Conservation (phyloP, 495 filamentous ascomycete genomes). For the Talaromyces wortmannii region DNA sequence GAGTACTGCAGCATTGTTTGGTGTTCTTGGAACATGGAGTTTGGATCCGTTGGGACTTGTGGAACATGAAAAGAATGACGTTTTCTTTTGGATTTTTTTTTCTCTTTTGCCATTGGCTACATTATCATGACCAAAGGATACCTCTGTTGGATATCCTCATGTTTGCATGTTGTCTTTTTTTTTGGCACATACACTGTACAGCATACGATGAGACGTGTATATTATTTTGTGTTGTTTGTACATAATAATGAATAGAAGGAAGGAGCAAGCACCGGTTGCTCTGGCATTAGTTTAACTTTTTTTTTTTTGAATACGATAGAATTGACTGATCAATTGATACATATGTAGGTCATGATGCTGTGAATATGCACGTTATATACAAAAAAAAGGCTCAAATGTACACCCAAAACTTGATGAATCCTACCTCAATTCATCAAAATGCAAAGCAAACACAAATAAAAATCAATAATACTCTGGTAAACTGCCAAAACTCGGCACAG, state of each 20-base stretch:
- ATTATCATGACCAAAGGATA: not conserved
- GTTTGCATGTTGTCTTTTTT: too few relatives aligned
- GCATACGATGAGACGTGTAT: conserved; percentile 4
- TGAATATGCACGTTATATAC: too few relatives aligned
- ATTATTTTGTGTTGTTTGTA: conserved; percentile 1
- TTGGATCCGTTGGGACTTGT: too few relatives aligned
- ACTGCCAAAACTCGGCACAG: conserved; percentile 62
- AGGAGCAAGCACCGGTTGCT: not conserved
- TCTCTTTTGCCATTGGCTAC: not conserved
- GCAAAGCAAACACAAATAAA: not conserved
- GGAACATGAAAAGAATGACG: too few relatives aligned
- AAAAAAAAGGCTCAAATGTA: too few relatives aligned
- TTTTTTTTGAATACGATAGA: too few relatives aligned
- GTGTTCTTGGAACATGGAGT: too few relatives aligned
- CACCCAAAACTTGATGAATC: too few relatives aligned
- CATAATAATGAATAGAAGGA: conserved; percentile 1
- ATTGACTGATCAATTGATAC: not conserved
- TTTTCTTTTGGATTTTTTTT: not conserved
- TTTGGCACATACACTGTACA: conserved; percentile 4
- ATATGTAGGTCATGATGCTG: too few relatives aligned
- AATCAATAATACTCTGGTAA: conserved; percentile 64
- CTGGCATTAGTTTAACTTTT: too few relatives aligned
- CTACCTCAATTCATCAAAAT: not conserved
- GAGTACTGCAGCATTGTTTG: too few relatives aligned
- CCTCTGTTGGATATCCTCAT: too few relatives aligned